phyloP scores from a whole-genome alignment of 2,329 filamentous ascomycete species.

The Mycosphaerella arachidis region DNA sequence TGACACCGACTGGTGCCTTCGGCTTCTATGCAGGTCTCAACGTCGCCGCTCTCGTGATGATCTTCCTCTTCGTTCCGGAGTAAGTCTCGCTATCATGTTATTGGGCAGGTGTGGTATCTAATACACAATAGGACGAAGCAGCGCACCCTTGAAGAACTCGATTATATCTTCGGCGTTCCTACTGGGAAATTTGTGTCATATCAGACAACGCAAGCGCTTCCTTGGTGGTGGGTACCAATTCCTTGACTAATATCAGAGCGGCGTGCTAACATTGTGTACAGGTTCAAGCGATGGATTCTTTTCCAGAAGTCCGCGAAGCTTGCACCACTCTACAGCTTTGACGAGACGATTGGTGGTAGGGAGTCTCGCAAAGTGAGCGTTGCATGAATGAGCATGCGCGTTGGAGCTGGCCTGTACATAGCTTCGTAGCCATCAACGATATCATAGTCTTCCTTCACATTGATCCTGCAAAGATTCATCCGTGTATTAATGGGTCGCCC shows the following conservation, averaged over 20 bases:
- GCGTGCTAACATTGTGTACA: not conserved
- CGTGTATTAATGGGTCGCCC: too few relatives aligned
- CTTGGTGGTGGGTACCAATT: constrained; percentile 37
- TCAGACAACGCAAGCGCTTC: constrained; percentile 36
- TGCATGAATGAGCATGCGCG: not conserved
- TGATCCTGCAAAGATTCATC: too few relatives aligned
- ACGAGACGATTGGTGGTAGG: constrained; percentile 7
- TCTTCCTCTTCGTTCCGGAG: constrained; percentile 49
- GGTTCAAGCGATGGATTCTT: constrained; percentile 33
- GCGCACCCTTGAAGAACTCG: constrained; percentile 44
- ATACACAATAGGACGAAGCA: constrained; percentile 38
- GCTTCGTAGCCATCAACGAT: too few relatives aligned
- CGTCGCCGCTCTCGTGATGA: constrained; percentile 50
- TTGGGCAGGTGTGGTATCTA: too few relatives aligned
- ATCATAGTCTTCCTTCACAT: too few relatives aligned
- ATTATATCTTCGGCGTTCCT: constrained; percentile 51
- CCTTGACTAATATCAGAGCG: too few relatives aligned
- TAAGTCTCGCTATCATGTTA: not conserved
- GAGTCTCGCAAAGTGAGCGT: constrained; percentile 12
- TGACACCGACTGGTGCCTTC: constrained; percentile 54
- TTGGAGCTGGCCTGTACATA: too few relatives aligned
- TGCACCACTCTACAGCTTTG: constrained; percentile 18
- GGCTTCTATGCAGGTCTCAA: constrained; percentile 54
- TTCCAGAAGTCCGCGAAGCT: constrained; percentile 14
- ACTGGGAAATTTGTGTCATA: constrained; percentile 35